Evolutionary conservation across 2,329 filamentous ascomycete species (phyloP).

Genomic region (Fusarium sp.): DNA sequence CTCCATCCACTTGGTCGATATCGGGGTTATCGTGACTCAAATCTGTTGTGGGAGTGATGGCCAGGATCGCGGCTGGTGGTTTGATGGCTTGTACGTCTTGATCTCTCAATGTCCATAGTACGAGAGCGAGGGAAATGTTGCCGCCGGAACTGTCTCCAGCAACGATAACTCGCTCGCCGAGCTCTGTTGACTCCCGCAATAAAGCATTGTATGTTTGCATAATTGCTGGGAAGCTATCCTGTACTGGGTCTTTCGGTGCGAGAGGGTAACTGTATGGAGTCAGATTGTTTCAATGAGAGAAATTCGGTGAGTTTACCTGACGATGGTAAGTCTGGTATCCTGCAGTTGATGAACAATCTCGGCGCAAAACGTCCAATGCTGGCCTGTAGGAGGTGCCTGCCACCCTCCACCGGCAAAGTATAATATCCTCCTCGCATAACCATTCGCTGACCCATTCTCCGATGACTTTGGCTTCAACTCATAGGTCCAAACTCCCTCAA

Average conservation of each 20-base stretch:
- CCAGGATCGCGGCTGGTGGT: constrained; percentile 51
- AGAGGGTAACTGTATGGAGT: constrained; percentile 56
- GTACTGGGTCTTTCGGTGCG: constrained; percentile 63
- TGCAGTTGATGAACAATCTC: constrained; percentile 57
- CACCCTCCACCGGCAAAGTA: constrained; percentile 69
- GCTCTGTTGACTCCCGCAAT: constrained; percentile 51
- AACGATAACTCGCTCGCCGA: constrained; percentile 57
- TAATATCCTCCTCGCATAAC: constrained; percentile 51
- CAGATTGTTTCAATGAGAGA: fast-evolving
- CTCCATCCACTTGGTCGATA: constrained; percentile 28
- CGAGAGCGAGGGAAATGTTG: constrained; percentile 59
- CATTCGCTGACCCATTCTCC: constrained; percentile 24
- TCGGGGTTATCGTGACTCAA: constrained; percentile 38
- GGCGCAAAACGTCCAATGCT: constrained; percentile 64
- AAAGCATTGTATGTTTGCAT: constrained; percentile 56
- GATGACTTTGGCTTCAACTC: constrained; percentile 24
- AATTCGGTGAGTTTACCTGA: not conserved
- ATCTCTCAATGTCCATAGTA: constrained; percentile 49
- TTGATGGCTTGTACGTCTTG: constrained; percentile 33
- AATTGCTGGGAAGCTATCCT: constrained; percentile 59
- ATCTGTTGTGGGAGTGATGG: constrained; percentile 59
- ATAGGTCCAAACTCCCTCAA: constrained; percentile 46
- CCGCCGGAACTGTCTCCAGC: constrained; percentile 67
- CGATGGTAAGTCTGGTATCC: constrained; percentile 51
- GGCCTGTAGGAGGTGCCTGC: constrained; percentile 59